Evolutionary conservation across 2,329 filamentous ascomycete species (phyloP).

Genomic region (Drechslerella coelobrocha): DNA sequence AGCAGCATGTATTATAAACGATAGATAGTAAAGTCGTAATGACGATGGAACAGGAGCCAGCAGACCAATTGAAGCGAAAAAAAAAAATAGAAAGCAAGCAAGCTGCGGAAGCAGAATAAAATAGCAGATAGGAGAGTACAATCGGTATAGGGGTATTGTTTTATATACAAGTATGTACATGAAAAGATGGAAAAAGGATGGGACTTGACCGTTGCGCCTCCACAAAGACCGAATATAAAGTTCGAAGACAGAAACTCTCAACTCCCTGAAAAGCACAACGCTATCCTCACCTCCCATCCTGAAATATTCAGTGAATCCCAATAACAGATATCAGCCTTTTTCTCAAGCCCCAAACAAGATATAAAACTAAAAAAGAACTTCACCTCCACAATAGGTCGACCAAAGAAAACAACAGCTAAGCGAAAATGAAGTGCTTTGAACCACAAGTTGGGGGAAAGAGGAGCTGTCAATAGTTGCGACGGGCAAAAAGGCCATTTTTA

Average conservation of each 20-base stretch:
- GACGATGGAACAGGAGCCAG: background rate
- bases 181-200: constrained; percentile 44
- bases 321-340: constrained; percentile 30
- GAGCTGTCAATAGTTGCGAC: background rate
- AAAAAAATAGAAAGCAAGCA: no score
- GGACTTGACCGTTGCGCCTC: constrained; percentile 47
- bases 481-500: background rate
- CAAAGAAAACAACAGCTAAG: constrained; percentile 9
- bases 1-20: constrained; percentile 15
- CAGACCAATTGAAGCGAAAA: background rate
- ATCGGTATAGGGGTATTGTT: constrained; percentile 49
- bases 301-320: constrained; percentile 23
- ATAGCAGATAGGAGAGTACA: constrained; percentile 50
- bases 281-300: constrained; percentile 38
- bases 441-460: background rate
- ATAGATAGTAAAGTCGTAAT: background rate
- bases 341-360: constrained; percentile 8
- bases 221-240: constrained; percentile 45
- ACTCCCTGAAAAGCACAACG: constrained; percentile 50
- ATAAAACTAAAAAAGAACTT: background rate
- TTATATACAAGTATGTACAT: constrained; percentile 49
- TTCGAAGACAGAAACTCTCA: constrained; percentile 39
- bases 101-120: constrained; percentile 13
- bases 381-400: background rate
- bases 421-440: background rate